These are phyloP conservation scores for Exophiala spinifera DNA, from an alignment of 2,329 filamentous ascomycete species.

Conservation along the genomic window DNA sequence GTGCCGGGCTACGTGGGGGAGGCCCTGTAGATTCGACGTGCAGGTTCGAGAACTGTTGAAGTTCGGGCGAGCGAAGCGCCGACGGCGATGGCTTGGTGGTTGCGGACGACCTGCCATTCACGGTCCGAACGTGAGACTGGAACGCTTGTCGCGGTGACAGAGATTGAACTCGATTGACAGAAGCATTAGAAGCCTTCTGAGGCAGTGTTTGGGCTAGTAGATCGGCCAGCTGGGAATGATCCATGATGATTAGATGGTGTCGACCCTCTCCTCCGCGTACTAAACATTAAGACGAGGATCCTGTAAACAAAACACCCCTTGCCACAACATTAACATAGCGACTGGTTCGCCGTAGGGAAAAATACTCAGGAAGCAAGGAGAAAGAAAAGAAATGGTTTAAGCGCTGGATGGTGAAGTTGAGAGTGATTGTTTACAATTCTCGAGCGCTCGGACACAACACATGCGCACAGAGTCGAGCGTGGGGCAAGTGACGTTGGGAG, in stretches of 20 bases:
- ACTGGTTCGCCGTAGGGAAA: background rate
- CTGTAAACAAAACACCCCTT: background rate
- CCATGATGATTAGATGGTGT: conserved; percentile 9
- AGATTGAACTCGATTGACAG: conserved; percentile 1
- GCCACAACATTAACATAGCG: background rate
- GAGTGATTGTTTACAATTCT: background rate
- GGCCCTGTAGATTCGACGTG: conserved; percentile 8
- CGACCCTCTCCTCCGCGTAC: background rate
- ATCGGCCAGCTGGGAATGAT: conserved; percentile 16
- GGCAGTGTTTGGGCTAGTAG: conserved; percentile 17
- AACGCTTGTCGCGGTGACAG: conserved; percentile 23
- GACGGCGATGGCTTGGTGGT: conserved; percentile 3
- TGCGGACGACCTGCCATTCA: conserved; percentile 12
- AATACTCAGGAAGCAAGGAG: background rate
- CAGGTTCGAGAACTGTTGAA: conserved; percentile 17
- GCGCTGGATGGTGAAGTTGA: background rate
- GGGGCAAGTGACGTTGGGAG: background rate
- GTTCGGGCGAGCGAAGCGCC: conserved; percentile 8
- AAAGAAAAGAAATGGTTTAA: background rate
- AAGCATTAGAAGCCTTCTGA: background rate
- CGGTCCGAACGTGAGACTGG: conserved; percentile 22
- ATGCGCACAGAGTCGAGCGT: background rate
- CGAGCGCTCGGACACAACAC: background rate
- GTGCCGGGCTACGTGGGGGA: conserved; percentile 1
- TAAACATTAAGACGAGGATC: background rate